These are phyloP conservation scores for Ochetophila trinervis DNA, from an alignment of 306 rosid genomes.

Conservation along the genomic window DNA sequence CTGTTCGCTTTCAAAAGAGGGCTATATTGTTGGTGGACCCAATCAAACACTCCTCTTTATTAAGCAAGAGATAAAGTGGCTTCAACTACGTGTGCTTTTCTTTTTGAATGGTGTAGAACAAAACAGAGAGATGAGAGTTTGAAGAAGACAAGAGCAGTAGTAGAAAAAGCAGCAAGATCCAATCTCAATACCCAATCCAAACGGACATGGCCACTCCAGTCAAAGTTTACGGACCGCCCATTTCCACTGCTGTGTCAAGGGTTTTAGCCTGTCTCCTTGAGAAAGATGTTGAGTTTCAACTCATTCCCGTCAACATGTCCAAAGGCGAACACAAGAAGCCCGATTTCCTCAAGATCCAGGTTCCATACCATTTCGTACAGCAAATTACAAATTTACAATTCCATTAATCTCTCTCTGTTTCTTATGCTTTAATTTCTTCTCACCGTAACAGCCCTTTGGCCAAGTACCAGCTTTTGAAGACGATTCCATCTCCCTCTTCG, in stretches of 20 bases:
- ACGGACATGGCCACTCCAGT: conserved; percentile 48
- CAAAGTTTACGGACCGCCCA: conserved; percentile 75
- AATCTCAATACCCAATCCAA: conserved; percentile 6
- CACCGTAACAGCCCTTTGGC: conserved; percentile 60
- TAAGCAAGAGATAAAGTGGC: conserved; percentile 27
- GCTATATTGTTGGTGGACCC: conserved; percentile 8
- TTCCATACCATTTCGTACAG: conserved; percentile 1
- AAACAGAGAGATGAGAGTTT: background rate
- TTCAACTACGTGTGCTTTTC: background rate
- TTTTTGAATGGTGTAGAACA: conserved; percentile 24
- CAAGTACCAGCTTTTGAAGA: conserved; percentile 93
- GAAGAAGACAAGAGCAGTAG: background rate
- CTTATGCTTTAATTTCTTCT: background rate
- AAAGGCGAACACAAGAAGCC: conserved; percentile 85
- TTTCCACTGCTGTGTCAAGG: conserved; percentile 79
- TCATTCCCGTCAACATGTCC: conserved; percentile 62
- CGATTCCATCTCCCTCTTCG: conserved; percentile 56
- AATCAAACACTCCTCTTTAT: background rate
- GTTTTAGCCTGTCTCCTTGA: conserved; percentile 73
- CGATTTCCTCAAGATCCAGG: conserved; percentile 66
- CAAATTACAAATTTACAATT: background rate
- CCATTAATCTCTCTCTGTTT: background rate
- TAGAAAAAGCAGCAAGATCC: background rate
- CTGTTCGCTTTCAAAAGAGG: too few species aligned
- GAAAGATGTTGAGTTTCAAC: conserved; percentile 61